These are phyloP conservation scores for Pythium guiyangense DNA, from an alignment of 352 stramenopile species.

Conservation along the genomic window DNA sequence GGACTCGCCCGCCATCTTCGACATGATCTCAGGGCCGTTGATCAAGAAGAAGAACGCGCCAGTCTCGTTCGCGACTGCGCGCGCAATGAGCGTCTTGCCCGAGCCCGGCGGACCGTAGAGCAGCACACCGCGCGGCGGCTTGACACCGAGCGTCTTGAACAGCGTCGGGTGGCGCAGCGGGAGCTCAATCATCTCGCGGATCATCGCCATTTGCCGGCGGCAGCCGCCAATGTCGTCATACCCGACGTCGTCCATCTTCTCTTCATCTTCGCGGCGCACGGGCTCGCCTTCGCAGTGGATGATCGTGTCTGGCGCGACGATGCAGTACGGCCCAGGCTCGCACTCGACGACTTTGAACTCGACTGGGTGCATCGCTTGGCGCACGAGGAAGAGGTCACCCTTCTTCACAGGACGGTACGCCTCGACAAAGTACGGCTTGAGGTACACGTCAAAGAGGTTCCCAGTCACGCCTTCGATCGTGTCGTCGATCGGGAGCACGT, in stretches of 20 bases:
- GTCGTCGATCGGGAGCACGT: slow-evolving; percentile 98
- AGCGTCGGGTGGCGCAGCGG: slow-evolving; percentile 96
- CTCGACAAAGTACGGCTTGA: slow-evolving; percentile 99
- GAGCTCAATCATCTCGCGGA: slow-evolving; percentile 99
- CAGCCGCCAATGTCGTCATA: slow-evolving; percentile 99
- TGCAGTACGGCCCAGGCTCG: slow-evolving; percentile 96
- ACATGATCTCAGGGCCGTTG: slow-evolving; percentile 99
- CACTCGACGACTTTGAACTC: slow-evolving; percentile 99
- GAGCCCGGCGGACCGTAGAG: slow-evolving; percentile 97
- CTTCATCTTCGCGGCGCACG: slow-evolving; percentile 98
- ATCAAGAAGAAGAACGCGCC: slow-evolving; percentile 99
- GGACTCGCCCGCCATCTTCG: slow-evolving; percentile 94
- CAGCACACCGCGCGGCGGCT: slow-evolving; percentile 98
- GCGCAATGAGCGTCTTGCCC: slow-evolving; percentile 99
- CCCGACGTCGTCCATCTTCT: slow-evolving; percentile 98
- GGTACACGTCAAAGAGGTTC: slow-evolving; percentile 99
- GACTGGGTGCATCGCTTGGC: slow-evolving; percentile 98
- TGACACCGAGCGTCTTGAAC: slow-evolving; percentile 99
- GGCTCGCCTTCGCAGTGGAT: slow-evolving; percentile 99
- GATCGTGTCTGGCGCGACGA: slow-evolving; percentile 98
- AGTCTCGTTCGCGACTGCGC: slow-evolving; percentile 98
- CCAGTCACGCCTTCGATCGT: slow-evolving; percentile 99
- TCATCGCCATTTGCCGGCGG: slow-evolving; percentile 98
- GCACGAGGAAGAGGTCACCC: slow-evolving; percentile 98
- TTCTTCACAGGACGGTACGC: slow-evolving; percentile 99